Conservation (phyloP, 2,329 filamentous ascomycete genomes). For the Alternaria hordeiaustralica region DNA sequence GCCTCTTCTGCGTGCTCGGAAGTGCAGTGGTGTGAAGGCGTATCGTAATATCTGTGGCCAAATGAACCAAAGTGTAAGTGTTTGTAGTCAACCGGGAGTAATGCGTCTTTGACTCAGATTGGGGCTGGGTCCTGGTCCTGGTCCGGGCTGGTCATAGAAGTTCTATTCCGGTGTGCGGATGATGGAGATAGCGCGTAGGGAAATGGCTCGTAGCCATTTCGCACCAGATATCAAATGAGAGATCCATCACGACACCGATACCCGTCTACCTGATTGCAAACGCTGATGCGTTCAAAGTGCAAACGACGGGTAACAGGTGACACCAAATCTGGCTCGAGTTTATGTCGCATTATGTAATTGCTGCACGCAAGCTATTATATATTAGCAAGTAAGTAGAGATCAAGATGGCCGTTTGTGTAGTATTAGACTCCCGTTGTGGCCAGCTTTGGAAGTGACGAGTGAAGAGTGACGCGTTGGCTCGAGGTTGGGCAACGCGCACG, state of each 20-base stretch:
- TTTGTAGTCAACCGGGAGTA: rapidly evolving
- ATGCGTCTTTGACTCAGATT: not conserved
- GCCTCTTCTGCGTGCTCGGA: not conserved
- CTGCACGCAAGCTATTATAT: not conserved
- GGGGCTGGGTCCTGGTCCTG: not conserved
- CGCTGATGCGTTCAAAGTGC: not conserved
- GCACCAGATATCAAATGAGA: rapidly evolving
- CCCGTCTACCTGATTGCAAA: rapidly evolving
- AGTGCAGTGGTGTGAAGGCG: not conserved
- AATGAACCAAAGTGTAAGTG: not conserved
- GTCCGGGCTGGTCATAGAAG: not conserved
- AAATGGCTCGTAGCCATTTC: not conserved
- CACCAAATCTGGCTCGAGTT: rapidly evolving
- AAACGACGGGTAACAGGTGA: not conserved
- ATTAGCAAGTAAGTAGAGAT: too few species aligned
- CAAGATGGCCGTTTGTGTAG: too few species aligned
- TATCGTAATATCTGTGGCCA: not conserved
- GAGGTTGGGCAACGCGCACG: constrained; percentile 4
- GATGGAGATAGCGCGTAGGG: not conserved
- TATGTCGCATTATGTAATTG: not conserved
- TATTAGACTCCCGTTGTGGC: rapidly evolving
- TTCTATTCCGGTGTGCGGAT: not conserved
- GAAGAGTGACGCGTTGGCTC: not conserved
- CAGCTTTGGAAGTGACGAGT: rapidly evolving
- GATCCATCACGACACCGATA: not conserved